Evolutionary conservation across 192 early-diverging fungal species (phyloP), one percentile per base, ranked within the genome.

Genomic region (Geranomyces variabilis): DNA sequence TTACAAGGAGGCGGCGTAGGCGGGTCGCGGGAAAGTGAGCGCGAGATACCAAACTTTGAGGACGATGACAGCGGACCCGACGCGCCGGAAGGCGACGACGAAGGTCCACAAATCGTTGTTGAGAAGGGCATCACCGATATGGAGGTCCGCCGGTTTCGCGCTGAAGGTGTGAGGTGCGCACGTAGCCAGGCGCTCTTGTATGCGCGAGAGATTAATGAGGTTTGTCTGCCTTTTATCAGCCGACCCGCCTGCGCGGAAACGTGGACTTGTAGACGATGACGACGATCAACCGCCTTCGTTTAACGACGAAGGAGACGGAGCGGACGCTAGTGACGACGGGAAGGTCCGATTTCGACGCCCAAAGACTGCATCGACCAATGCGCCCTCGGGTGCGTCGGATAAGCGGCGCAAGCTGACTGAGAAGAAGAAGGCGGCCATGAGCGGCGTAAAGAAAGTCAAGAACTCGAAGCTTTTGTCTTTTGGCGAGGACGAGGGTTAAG

Each of bases 391-490:
- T 13, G 44, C 41, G 63, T 31, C 33, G 12, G 69, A 59, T 14
- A 76, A 70, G 64, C 41, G 51, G 30, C 48, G 62, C 36, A 63
- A 66, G 41, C 19, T 59, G 60, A 59, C 70, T 41, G 53, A 55
- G 33, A 64, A 58, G 57, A 65, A 56, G 56, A 63, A 71, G 63
- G 69, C 24, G 19, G 56, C 56, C 6, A 24, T 66, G 36, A 44
- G 21, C 5, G 46, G 22, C 19, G 41, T 51, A 0, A 76, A 76
- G 58, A 70, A 71, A 45, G 44, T 76, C 56, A 76, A 76, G 31
- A 75, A 75, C 46, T 64, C 69, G 48, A 69, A n/a, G 47, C 48
- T 75, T 31, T 33, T 75, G 28, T 75, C 74, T 8, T 75, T 75
- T 69, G 74, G 53, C 48, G 74, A 75, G 48, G 74, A 75, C 14